Evolutionary conservation across 768 basidiomycete species (phyloP).

Genomic region (Boletus subparvulus): DNA sequence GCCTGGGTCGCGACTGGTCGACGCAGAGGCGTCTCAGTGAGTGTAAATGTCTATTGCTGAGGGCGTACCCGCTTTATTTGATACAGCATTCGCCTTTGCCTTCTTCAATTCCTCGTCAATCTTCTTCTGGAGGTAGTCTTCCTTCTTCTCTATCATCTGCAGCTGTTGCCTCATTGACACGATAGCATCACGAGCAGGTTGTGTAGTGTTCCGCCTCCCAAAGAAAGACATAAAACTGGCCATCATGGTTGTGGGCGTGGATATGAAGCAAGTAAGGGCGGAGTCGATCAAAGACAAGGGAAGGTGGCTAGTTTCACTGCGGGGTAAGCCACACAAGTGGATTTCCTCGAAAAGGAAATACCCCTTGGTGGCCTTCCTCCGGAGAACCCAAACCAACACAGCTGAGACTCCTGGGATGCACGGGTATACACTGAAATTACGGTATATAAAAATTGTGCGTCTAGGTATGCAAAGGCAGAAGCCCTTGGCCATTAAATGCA

Average conservation of each 20-base stretch:
- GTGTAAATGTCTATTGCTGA: background rate
- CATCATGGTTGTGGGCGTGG: slow-evolving; percentile 51
- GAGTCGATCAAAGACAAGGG: background rate
- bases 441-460: slow-evolving; percentile 30
- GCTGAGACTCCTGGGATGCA: background rate
- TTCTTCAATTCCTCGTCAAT: slow-evolving; percentile 92
- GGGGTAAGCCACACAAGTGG: slow-evolving; percentile 8
- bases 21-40: slow-evolving; percentile 12
- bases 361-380: slow-evolving; percentile 1
- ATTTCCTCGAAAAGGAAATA: slow-evolving; percentile 28
- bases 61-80: slow-evolving; percentile 84
- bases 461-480: slow-evolving; percentile 27
- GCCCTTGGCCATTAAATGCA: slow-evolving; percentile 25
- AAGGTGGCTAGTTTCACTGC: slow-evolving; percentile 9
- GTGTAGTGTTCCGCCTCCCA: slow-evolving; percentile 78
- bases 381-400: too few species aligned
- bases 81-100: slow-evolving; percentile 89
- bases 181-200: slow-evolving; percentile 89
- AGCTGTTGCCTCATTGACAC: slow-evolving; percentile 90
- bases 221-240: slow-evolving; percentile 86
- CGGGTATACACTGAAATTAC: slow-evolving; percentile 18
- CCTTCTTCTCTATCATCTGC: slow-evolving; percentile 99
- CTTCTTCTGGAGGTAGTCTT: slow-evolving; percentile 94
- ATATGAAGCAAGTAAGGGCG: slow-evolving; percentile 1
- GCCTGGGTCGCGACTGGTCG: slow-evolving; percentile 80